Evolutionary conservation across 129 eudicot genomes (phyloP), one percentile per base, ranked within the genome.

Genomic region (Dittrichia graveolens): DNA sequence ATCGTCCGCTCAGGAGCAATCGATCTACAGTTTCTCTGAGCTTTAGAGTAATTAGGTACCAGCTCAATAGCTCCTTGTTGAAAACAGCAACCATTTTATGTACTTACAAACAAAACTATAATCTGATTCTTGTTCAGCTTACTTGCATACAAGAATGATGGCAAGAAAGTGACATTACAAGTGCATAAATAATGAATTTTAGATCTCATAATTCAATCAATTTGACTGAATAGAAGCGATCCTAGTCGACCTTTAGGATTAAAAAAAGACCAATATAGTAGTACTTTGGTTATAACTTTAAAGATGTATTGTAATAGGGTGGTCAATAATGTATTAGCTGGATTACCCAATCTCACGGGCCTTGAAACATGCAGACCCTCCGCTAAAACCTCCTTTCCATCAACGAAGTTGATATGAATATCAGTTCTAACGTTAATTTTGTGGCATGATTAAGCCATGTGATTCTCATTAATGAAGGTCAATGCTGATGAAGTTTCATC

Each of bases 21-120:
- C 85, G 83, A 64, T 86, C 92, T 2, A 89, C 81, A 6, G 96
- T 80, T 87, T 89, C 90, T 65, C 87, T 89, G 83, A 92, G 96
- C 70, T 89, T 92, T 41, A 89, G 90, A 55, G 98, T 83, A 15
- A 92, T 85, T 67, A 92, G 84, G 77, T 92, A 89, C 98, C 98
- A 92, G 65, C 98, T 89, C 67, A 92, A 85, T 5, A 92, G 87
- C 48, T 89, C 95, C 66, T 92, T 89, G 96, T 89, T 89, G 88
- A 81, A 89, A 7, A 92, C 96, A 55, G 87, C 96, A 45, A 89
- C 98, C 98, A 92, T 92, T 81, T 78, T 75, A 43, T 47, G 24
- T 40, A 66, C 65, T 75, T 53, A 31, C 46, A 73, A 62, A 53
- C 42, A 50, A 49, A 34, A 34, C 9, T 52, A 4, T 67, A 40